Evolutionary conservation across 768 basidiomycete genomes (phyloP), one percentile per base, ranked within the genome.

Genomic region (Pleurotus salmoneostramineus): DNA sequence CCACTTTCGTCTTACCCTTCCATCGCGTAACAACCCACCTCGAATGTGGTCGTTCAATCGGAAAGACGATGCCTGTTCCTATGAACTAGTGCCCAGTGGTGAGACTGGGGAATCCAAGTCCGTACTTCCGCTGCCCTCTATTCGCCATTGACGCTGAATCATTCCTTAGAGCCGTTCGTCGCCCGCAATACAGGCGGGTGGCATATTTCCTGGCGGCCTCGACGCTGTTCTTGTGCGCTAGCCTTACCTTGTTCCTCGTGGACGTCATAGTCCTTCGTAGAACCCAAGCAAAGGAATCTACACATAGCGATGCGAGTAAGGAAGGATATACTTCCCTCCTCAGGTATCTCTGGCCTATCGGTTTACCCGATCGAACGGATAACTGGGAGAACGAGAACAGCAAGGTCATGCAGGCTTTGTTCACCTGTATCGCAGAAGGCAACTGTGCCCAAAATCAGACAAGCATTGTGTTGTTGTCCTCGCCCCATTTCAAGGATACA

Each of bases 361-460:
- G 52, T 6, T 15, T 42, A 7, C 35, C 52, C 12, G 40, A 55
- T 27, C 12, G 21, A 12, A 55, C 40, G 8, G 52, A 55, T n/a
- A 43, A 55, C 27, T 55, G 52, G 52, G 52, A 55, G 40, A 55
- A 48, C 47, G 36, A 60, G 45, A 60, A 60, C 56, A 35, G 40
- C 56, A 56, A 46, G 44, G 48, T 43, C 31, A 48, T 60, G 42
- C 46, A 57, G 12, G 48, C 59, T 7, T 45, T 60, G 42, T 52
- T 60, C 40, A 47, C 31, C 35, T 74, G 73, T 56, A 66, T 72
- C 33, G 66, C 63, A 33, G 57, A 61, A n/a, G 40, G 59, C 1
- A 65, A 64, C 45, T 72, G 73, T 58, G 65, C 64, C 1, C 63
- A 65, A n/a, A 73, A 74, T 51, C 72, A 73, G 54, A 60, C 52